Base-by-base conservation (phyloP, 2,329 filamentous ascomycete genomes). In the Microsporum ferrugineum region DNA sequence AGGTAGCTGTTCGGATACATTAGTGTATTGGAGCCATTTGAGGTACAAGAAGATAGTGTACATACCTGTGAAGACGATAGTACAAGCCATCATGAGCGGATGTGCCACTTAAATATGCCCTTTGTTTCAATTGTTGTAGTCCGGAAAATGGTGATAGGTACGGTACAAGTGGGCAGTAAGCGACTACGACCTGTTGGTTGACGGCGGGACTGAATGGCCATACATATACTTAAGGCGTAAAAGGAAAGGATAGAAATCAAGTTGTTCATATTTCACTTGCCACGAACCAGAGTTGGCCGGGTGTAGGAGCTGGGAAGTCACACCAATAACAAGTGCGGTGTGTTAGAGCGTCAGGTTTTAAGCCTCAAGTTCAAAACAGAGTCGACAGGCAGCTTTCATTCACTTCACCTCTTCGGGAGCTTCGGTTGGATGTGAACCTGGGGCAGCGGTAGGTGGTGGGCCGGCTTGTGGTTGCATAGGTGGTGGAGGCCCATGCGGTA, bases 401-500 rank as follows among this genome's bases (percentile, higher is more conserved):
- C 45, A 73, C 70, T 80, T 80, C 41, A 73, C 70, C 65, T 80
- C 78, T 58, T 80, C 78, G 38, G 72, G 68, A 47, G 70, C 69
- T 64, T 79, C 77, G 17, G 73, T 68, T 5, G 74, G 68, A 65
- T 77, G 77, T 41, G 75, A 67, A 23, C 69, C 73, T 47, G 74
- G 70, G 12, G 49, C 12, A 29, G 71, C 68, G 61, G 67, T 68
- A 60, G 65, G 65, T 64, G 64, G 68, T 34, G 65, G 69, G 47
- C 66, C 66, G 49, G 49, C 63, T 62, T 66, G 67, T 45, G 57
- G 61, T 57, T 72, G 72, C 65, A 70, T 74, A 56, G 69, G 71
- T 57, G 76, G 74, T 60, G 71, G 70, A 65, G 77, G 73, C 63
- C 75, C 72, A 63, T 78, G 75, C 65, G 77, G 76, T 51, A 77